Percentiles rank a stretch among this genome's conserved stretches.
phyloP scores from a whole-genome alignment of 2,329 filamentous ascomycete species.

The Colletotrichum spaethianum region DNA sequence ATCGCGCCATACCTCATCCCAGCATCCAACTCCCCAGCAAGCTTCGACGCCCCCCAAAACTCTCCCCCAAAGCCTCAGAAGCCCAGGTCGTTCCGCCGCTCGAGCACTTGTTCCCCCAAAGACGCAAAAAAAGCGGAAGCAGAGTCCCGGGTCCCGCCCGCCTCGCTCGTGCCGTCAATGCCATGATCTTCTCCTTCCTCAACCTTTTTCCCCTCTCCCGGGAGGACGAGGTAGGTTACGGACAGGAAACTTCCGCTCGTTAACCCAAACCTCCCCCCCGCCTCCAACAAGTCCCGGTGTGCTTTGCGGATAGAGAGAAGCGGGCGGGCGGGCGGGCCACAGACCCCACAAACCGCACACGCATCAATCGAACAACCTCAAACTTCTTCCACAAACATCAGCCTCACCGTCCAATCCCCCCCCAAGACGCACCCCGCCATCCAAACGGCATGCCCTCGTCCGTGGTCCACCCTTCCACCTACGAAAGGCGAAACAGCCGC shows the following conservation, averaged over 20 bases:
- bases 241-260: background rate
- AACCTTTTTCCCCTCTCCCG: background rate
- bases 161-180: slow-evolving; percentile 7
- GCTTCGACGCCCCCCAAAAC: background rate
- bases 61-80: background rate
- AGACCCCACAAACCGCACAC: background rate
- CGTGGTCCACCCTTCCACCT: background rate
- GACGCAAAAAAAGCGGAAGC: no score
- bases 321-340: background rate
- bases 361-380: background rate
- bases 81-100: background rate
- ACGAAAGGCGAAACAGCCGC: slow-evolving; percentile 5
- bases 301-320: background rate
- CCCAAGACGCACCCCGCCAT: background rate
- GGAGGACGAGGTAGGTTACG: background rate
- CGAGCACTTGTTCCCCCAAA: background rate
- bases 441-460: background rate
- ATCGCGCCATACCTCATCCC: background rate
- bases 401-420: background rate
- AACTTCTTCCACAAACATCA: background rate
- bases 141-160: background rate
- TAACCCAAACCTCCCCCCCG: background rate
- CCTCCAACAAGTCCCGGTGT: background rate
- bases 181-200: background rate
- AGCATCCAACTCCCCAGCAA: no score